Conservation (phyloP, 306 rosid genomes). For the Vicia sativa region DNA sequence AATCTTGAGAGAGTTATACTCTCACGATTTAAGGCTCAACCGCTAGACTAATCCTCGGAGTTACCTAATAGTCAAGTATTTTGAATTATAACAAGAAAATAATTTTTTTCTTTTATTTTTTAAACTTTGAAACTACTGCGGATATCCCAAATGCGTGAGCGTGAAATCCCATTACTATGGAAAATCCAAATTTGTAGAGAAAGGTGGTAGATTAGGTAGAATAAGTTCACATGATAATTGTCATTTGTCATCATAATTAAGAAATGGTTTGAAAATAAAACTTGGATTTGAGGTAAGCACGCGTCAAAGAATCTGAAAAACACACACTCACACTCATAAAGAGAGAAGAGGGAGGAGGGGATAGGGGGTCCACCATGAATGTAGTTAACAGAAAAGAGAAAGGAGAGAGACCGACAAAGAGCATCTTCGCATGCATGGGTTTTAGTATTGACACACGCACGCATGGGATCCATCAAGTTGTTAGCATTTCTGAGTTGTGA, state of each 20-base stretch:
- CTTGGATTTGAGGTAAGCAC: conserved; percentile 18
- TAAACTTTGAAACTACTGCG: no score
- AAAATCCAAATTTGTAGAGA: no score
- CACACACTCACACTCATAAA: no score
- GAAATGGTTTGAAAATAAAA: conserved; percentile 14
- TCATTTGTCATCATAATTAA: background rate
- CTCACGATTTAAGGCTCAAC: no score
- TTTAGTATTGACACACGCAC: conserved; percentile 27
- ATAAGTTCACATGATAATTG: conserved; percentile 28
- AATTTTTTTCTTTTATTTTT: no score
- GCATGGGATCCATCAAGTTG: background rate
- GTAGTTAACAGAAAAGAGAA: conserved; percentile 3
- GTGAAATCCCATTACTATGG: no score
- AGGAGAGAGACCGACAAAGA: conserved; percentile 59
- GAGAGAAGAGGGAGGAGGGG: background rate
- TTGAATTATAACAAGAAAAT: no score
- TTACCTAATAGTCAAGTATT: no score
- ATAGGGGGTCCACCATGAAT: conserved; percentile 29
- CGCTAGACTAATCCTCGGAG: no score
- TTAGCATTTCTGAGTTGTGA: background rate
- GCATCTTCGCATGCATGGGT: conserved; percentile 72
- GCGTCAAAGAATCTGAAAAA: conserved; percentile 32
- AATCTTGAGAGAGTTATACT: no score
- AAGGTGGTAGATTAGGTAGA: background rate
- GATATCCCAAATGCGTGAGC: no score